Evolutionary conservation across 2,329 filamentous ascomycete species (phyloP), one percentile per base, ranked within the genome.

Genomic region (Claviceps lovelessii): DNA sequence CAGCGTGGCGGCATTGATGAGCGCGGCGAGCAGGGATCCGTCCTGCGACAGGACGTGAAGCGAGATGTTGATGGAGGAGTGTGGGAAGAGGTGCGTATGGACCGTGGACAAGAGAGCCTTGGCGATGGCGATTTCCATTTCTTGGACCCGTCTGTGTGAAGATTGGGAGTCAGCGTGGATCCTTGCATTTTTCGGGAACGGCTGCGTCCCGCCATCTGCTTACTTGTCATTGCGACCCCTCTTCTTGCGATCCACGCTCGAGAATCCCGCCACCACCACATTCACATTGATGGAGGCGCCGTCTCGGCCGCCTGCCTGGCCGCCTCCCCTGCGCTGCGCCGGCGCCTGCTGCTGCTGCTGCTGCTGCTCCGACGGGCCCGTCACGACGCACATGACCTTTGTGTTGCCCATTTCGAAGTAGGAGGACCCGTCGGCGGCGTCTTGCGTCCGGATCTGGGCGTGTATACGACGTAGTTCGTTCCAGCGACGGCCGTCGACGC

Each of bases 341-440:
- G 70, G 70, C 51, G 72, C 69, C 70, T 98, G 93, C 53, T 62
- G 62, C 35, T 98, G 93, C 54, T 98, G 93, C 54, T 63, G 62
- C 33, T 70, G 70, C 53, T 72, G 71, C 70, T 98, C 93, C 42
- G 80, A 82, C 0, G 93, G 93, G 0, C 93, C 93, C 1, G 84
- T 83, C 50, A 98, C 84, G 29, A 90, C 89, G 71, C 91, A 96
- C 72, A 97, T 88, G 62, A 98, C 85, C 67, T 95, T 93, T 28
- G 93, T 98, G 72, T 97, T 95, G 63, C 93, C 93, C 85, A 95
- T 95, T 68, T 95, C 89, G 56, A 97, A 82, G 71, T 95, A 95
- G 58, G 86, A 88, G 48, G 88, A 95, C 41, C 93, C 93, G 63
- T 97, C 93, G 54, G 90, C 90, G 51, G 90, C 86, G 57, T 90